These are phyloP conservation scores for Postia placenta DNA, from an alignment of 768 basidiomycete genomes.

Conservation along the genomic window DNA sequence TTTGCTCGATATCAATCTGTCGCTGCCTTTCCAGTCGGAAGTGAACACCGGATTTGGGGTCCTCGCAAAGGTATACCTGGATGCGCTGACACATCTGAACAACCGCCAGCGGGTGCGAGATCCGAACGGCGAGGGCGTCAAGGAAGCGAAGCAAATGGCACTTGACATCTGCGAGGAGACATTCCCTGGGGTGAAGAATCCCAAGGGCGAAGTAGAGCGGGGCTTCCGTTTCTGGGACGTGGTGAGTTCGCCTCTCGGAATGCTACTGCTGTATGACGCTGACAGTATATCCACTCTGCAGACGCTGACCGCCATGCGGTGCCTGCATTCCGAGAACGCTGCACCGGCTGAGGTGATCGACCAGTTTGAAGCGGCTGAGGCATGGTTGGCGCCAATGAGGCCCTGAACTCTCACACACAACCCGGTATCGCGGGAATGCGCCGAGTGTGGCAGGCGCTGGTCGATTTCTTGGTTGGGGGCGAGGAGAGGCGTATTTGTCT, in stretches of 20 bases:
- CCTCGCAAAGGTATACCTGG: conserved; percentile 93
- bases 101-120: conserved; percentile 72
- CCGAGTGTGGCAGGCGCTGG: conserved; percentile 8
- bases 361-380: conserved; percentile 94
- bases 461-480: not conserved
- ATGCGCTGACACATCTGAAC: conserved; percentile 86
- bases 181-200: conserved; percentile 86
- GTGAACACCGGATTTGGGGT: conserved; percentile 98
- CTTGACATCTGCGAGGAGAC: conserved; percentile 91
- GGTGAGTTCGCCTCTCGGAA: conserved; percentile 45
- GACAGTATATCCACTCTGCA: conserved; percentile 23
- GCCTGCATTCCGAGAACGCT: conserved; percentile 75
- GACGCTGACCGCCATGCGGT: conserved; percentile 86
- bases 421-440: conserved; percentile 5
- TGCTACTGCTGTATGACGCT: not conserved
- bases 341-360: conserved; percentile 85
- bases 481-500: not conserved
- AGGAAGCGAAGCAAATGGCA: conserved; percentile 79
- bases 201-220: conserved; percentile 85
- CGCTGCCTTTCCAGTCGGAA: conserved; percentile 91
- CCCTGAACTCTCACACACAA: conserved; percentile 47
- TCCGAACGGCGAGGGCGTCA: conserved; percentile 72
- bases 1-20: conserved; percentile 84
- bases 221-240: conserved; percentile 99
- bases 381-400: conserved; percentile 89